Conservation (phyloP, 2,329 filamentous ascomycete species). For the Albifimbria verrucaria region DNA sequence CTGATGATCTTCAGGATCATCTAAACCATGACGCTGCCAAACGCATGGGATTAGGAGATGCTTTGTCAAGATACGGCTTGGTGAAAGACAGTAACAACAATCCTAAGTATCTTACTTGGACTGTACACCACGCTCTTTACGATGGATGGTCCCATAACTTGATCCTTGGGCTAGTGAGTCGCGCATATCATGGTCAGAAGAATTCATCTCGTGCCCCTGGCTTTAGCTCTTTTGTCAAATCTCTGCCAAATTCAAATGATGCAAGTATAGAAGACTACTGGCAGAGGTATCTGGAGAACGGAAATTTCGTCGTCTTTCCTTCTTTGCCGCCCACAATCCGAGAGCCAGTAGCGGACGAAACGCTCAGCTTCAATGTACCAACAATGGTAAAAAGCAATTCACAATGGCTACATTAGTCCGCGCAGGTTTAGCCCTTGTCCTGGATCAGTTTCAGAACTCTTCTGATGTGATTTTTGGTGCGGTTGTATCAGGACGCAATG, state of each 20-base stretch:
- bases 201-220: background rate
- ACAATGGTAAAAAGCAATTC: slow-evolving; percentile 1
- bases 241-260: background rate
- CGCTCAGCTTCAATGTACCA: background rate
- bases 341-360: background rate
- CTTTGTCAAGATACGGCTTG: slow-evolving; percentile 6
- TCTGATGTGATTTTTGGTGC: slow-evolving; percentile 20
- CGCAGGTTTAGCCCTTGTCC: slow-evolving; percentile 24
- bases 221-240: slow-evolving; percentile 1
- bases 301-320: slow-evolving; percentile 5
- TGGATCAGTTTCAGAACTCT: slow-evolving; percentile 11
- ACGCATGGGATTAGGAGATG: slow-evolving; percentile 7
- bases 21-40: slow-evolving; percentile 3
- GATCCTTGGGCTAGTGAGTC: slow-evolving; percentile 5
- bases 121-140: slow-evolving; percentile 22
- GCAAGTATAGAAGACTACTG: slow-evolving; percentile 5
- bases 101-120: slow-evolving; percentile 17
- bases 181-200: slow-evolving; percentile 5
- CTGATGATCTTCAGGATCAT: slow-evolving; percentile 1
- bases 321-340: slow-evolving; percentile 3
- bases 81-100: background rate
- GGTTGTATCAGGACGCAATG: slow-evolving; percentile 19
- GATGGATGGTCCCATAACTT: slow-evolving; percentile 20
- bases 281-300: background rate
- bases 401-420: slow-evolving; percentile 17